Percentiles rank a stretch among this genome's conserved stretches.
Evolutionary conservation across 78 protist species (phyloP).

Genomic region (Chrysochromulina tobinii): DNA sequence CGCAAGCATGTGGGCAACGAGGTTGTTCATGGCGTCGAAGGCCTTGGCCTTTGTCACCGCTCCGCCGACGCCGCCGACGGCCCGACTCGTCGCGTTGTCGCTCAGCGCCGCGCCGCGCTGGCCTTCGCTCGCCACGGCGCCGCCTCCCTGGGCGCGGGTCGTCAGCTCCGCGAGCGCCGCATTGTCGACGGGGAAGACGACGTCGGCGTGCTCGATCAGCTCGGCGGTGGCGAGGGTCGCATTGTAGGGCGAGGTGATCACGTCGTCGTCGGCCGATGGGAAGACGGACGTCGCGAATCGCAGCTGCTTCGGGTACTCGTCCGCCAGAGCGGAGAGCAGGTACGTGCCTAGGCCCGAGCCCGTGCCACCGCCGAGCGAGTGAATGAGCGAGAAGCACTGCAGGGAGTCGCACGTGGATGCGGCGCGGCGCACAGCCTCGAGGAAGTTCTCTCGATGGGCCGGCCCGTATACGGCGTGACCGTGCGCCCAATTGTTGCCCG

Average conservation of each 20-base stretch:
- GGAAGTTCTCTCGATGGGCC: slow-evolving; percentile 9
- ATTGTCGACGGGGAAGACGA: slow-evolving; percentile 75
- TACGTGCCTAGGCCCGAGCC: slow-evolving; percentile 86
- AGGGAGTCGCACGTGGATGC: slow-evolving; percentile 75
- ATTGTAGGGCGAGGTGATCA: slow-evolving; percentile 55
- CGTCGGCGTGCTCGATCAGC: slow-evolving; percentile 70
- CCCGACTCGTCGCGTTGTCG: too few species aligned
- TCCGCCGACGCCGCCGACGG: too few species aligned
- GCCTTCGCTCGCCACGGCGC: background rate
- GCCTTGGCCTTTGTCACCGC: background rate
- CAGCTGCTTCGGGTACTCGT: slow-evolving; percentile 42
- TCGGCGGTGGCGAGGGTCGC: slow-evolving; percentile 26
- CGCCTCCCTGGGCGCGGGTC: background rate
- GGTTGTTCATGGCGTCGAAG: slow-evolving; percentile 75
- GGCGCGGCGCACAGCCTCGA: slow-evolving; percentile 38
- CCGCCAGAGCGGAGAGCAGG: slow-evolving; percentile 50
- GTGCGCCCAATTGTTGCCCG: slow-evolving; percentile 86
- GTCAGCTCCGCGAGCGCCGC: slow-evolving; percentile 54
- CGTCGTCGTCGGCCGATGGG: slow-evolving; percentile 81
- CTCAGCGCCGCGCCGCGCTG: background rate
- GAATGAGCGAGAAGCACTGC: slow-evolving; percentile 62
- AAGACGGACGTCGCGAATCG: slow-evolving; percentile 39
- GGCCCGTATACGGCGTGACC: slow-evolving; percentile 67
- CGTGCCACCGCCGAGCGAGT: slow-evolving; percentile 84
- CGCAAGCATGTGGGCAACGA: slow-evolving; percentile 69